These are phyloP conservation scores for Glycyrrhiza uralensis DNA, from an alignment of 306 rosid genomes.

Conservation along the genomic window DNA sequence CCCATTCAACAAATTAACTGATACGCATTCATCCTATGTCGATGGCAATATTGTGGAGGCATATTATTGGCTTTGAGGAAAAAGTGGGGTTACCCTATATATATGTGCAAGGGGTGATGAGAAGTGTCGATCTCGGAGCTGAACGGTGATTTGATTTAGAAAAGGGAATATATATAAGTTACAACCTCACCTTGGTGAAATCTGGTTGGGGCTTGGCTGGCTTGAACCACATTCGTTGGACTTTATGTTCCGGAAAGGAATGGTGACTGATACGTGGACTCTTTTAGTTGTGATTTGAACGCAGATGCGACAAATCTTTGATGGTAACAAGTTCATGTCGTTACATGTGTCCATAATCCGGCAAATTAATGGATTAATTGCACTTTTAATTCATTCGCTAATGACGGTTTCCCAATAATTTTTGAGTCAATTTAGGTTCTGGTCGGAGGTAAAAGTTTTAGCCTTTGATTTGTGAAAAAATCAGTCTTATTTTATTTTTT, in stretches of 20 bases:
- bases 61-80: slow-evolving; percentile 10
- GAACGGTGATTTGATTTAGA: slow-evolving; percentile 10
- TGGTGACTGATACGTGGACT: slow-evolving; percentile 16
- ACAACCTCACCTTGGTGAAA: slow-evolving; percentile 6
- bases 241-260: background rate
- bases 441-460: no score
- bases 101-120: background rate
- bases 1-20: background rate
- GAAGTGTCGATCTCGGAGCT: background rate
- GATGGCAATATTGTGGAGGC: background rate
- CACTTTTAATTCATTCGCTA: no score
- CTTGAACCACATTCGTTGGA: slow-evolving; percentile 7
- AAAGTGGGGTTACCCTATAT: background rate
- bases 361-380: background rate
- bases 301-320: background rate
- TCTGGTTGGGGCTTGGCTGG: slow-evolving; percentile 8
- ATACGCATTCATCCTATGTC: slow-evolving; percentile 19
- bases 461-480: no score
- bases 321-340: slow-evolving; percentile 19
- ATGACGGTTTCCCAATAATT: no score
- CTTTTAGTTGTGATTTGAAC: background rate
- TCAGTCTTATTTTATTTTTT: no score
- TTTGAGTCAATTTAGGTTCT: no score
- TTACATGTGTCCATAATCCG: slow-evolving; percentile 18
- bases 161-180: slow-evolving; percentile 1